Evolutionary conservation across 108 stramenopile genomes (phyloP).

Genomic region (Aurantiochytrium sp.): DNA sequence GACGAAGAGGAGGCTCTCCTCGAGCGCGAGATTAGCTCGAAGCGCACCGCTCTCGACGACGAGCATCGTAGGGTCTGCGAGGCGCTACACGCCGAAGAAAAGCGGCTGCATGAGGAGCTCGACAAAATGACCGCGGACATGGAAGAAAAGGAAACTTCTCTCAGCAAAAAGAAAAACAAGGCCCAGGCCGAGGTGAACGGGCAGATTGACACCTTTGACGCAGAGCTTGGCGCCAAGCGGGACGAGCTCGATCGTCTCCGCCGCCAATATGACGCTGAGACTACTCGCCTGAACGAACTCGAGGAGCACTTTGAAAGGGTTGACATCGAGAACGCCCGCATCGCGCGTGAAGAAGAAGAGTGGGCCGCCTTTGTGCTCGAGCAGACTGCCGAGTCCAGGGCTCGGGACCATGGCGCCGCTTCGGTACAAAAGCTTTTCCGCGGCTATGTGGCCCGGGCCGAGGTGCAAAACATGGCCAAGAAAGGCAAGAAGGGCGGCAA

Average conservation of each 20-base stretch:
- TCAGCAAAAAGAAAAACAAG: neutral
- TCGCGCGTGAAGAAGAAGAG: neutral
- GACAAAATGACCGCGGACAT: neutral
- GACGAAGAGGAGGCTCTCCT: neutral
- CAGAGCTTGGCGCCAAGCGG: neutral
- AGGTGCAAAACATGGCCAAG: neutral
- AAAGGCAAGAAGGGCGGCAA: conserved; percentile 15
- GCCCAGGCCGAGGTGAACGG: neutral
- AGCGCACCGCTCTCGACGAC: neutral
- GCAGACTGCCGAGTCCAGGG: neutral
- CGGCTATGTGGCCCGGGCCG: neutral
- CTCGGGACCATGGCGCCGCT: neutral
- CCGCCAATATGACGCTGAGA: neutral
- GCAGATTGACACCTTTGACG: neutral
- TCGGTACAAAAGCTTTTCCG: conserved; percentile 20
- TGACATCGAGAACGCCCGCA: neutral
- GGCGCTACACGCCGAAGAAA: neutral
- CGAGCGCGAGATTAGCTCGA: neutral
- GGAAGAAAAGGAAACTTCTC: neutral
- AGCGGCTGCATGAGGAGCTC: neutral
- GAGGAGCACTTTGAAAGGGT: neutral
- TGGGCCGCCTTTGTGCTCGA: neutral
- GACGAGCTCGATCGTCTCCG: neutral
- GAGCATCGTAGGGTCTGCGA: neutral
- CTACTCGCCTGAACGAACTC: neutral